These are phyloP conservation scores for Cryptococcus sp. DNA, from an alignment of 1,284 basidiomycete genomes.

Conservation along the genomic window DNA sequence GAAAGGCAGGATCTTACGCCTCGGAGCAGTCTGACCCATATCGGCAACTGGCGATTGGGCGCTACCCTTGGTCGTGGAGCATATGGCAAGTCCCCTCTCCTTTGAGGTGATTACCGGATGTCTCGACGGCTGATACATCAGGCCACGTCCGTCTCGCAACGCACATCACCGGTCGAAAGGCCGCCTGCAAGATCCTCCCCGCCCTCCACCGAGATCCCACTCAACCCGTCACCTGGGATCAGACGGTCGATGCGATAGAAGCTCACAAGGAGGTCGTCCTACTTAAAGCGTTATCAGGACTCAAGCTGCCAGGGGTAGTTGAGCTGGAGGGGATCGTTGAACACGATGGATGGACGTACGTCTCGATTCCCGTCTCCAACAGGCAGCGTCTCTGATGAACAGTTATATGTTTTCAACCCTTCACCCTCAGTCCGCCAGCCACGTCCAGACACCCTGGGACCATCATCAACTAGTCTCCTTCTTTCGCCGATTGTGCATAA, in stretches of 20 bases:
- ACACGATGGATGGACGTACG: constrained; percentile 46
- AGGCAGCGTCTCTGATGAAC: neutral
- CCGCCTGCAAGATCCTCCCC: constrained; percentile 48
- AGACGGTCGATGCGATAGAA: constrained; percentile 41
- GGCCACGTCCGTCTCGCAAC: constrained; percentile 47
- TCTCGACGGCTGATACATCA: constrained; percentile 13
- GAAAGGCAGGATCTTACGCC: constrained; percentile 15
- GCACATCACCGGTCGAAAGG: constrained; percentile 33
- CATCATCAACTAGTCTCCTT: constrained; percentile 21
- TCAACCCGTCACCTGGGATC: constrained; percentile 20
- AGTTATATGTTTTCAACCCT: constrained; percentile 41
- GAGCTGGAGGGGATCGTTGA: constrained; percentile 42
- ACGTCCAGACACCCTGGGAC: constrained; percentile 7
- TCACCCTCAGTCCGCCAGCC: constrained; percentile 21
- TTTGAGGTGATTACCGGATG: neutral
- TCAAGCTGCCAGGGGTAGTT: constrained; percentile 37
- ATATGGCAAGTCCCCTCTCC: constrained; percentile 31
- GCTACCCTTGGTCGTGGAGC: constrained; percentile 41
- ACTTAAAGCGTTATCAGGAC: constrained; percentile 40
- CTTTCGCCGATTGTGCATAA: constrained; percentile 35
- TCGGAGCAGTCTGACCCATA: constrained; percentile 21
- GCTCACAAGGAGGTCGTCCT: constrained; percentile 47
- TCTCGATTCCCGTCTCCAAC: neutral
- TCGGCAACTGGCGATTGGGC: constrained; percentile 42
- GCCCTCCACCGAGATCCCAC: constrained; percentile 22